phyloP scores from a whole-genome alignment of 2,329 filamentous ascomycete genomes.

The Pseudopithomyces chartarum region DNA sequence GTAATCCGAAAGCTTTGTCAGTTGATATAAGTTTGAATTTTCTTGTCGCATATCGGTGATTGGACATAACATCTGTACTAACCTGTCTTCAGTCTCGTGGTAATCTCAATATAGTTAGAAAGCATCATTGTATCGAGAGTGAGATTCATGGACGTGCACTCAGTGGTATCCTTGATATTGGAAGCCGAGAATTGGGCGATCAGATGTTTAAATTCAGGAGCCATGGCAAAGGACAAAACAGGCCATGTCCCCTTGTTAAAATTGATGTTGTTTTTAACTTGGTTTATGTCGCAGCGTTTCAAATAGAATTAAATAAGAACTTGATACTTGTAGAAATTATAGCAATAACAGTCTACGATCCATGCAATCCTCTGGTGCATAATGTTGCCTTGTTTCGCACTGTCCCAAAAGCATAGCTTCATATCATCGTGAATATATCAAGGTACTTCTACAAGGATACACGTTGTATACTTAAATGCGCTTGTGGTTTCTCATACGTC shows the following conservation, averaged over 20 bases:
- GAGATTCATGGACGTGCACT: not conserved
- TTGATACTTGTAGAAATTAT: no score
- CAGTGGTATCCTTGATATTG: not conserved
- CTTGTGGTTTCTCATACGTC: not conserved
- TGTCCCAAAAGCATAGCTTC: not conserved
- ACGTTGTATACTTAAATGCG: no score
- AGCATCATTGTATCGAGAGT: not conserved
- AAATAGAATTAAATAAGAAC: no score
- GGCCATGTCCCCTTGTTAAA: not conserved
- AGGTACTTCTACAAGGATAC: no score
- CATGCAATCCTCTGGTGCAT: not conserved
- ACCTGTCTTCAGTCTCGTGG: no score
- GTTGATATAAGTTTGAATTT: no score
- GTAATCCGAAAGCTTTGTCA: no score
- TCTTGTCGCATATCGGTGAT: no score
- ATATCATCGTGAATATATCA: not conserved
- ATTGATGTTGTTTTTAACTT: not conserved
- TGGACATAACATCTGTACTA: no score
- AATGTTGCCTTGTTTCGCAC: not conserved
- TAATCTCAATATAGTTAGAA: no score
- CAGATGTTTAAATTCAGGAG: not conserved
- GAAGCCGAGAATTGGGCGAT: not conserved
- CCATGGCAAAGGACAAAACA: not conserved
- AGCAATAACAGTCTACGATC: not conserved
- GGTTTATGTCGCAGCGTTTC: no score